Conservation (phyloP, 2,329 filamentous ascomycete genomes). For the Thermothelomyces thermophilus region DNA sequence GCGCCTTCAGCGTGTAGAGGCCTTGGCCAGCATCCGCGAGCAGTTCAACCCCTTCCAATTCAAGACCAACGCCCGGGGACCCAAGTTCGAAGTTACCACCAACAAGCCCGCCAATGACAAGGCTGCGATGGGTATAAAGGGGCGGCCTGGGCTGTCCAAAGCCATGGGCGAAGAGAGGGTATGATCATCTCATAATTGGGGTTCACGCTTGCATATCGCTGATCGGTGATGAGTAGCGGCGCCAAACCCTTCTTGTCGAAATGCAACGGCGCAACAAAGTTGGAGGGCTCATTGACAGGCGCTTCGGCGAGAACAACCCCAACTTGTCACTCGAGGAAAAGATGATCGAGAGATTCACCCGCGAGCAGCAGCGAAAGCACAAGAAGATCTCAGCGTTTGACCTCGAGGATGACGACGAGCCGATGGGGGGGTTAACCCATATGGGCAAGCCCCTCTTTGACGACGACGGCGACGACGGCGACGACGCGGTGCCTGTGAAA, state of each 20-base stretch:
- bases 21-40: slow-evolving; percentile 81
- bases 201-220: background rate
- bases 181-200: slow-evolving; percentile 25
- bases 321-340: slow-evolving; percentile 90
- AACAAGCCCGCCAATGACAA: slow-evolving; percentile 48
- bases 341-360: slow-evolving; percentile 83
- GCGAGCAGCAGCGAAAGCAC: slow-evolving; percentile 74
- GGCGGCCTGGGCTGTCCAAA: slow-evolving; percentile 77
- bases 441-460: slow-evolving; percentile 68
- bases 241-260: slow-evolving; percentile 78
- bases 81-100: slow-evolving; percentile 80
- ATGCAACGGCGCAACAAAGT: slow-evolving; percentile 86
- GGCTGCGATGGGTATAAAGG: slow-evolving; percentile 54
- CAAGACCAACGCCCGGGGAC: slow-evolving; percentile 67
- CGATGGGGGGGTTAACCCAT: slow-evolving; percentile 68
- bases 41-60: slow-evolving; percentile 98
- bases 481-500: slow-evolving; percentile 43
- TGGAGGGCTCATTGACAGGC: slow-evolving; percentile 83
- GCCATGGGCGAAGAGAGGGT: slow-evolving; percentile 80
- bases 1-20: slow-evolving; percentile 67
- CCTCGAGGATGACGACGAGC: slow-evolving; percentile 70
- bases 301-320: slow-evolving; percentile 93
- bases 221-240: slow-evolving; percentile 44
- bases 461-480: slow-evolving; percentile 59
- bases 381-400: slow-evolving; percentile 81